A percentile compares a stretch with the other conserved stretches of the same genome.
Conservation (phyloP, 2,329 filamentous ascomycete species). For the Neopestalotiopsis sp. region DNA sequence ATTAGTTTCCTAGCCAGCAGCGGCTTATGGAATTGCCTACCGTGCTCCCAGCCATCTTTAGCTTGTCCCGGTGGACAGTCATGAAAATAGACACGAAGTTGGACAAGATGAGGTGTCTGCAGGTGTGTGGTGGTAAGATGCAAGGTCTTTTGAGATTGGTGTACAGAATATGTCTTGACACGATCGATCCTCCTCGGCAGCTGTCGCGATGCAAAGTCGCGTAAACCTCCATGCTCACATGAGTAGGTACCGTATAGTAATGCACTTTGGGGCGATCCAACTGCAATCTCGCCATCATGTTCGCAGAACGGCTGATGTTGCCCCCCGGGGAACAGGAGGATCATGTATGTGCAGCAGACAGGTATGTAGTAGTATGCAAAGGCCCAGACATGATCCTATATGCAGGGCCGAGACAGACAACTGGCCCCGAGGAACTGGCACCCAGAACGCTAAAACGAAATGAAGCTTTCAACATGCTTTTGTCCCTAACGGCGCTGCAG, state of each 20-base stretch:
- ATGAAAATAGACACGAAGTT: constrained; percentile 12
- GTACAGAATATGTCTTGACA: neutral
- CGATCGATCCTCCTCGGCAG: constrained; percentile 10
- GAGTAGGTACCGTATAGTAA: neutral
- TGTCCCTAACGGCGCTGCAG: constrained; percentile 5
- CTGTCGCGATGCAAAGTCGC: neutral
- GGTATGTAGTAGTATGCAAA: neutral
- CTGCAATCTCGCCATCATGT: neutral
- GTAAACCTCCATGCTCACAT: neutral
- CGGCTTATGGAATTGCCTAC: neutral
- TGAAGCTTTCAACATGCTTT: neutral
- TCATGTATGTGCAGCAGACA: neutral
- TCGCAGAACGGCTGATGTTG: neutral
- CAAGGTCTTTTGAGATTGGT: constrained; percentile 1
- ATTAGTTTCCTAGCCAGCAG: neutral
- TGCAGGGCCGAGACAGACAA: neutral
- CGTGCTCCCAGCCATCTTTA: neutral
- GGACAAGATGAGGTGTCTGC: neutral
- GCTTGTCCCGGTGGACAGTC: neutral
- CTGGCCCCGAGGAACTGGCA: neutral
- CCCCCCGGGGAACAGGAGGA: neutral
- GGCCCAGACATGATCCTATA: neutral
- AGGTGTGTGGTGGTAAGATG: neutral
- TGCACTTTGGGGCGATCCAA: neutral
- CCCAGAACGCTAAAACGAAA: constrained; percentile 1